These are phyloP conservation scores for Prorocentrum cordatum DNA, from an alignment of 169 alveolate species.

Conservation along the genomic window DNA sequence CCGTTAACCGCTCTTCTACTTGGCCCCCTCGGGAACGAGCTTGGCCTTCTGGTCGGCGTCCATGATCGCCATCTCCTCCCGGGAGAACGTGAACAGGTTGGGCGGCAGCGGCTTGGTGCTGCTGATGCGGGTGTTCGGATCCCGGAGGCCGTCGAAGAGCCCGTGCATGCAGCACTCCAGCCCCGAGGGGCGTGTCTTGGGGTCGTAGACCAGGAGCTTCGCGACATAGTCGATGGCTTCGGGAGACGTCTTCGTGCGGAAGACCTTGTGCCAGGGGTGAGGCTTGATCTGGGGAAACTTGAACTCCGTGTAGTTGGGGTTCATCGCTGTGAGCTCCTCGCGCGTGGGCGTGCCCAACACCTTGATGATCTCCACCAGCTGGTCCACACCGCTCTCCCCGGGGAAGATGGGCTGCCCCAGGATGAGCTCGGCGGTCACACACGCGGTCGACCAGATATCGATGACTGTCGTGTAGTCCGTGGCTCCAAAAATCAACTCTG, in stretches of 20 bases:
- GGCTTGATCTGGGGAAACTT: conserved; percentile 84
- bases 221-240: conserved; percentile 69
- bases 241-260: conserved; percentile 9
- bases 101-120: conserved; percentile 55
- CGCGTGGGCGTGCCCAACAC: conserved; percentile 88
- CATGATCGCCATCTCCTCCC: conserved; percentile 28
- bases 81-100: conserved; percentile 20
- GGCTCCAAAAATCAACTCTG: conserved; percentile 97
- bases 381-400: conserved; percentile 93
- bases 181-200: conserved; percentile 55
- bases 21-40: neutral
- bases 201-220: conserved; percentile 67
- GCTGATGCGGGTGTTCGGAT: conserved; percentile 66
- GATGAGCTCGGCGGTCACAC: conserved; percentile 92
- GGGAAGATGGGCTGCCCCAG: conserved; percentile 92
- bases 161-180: conserved; percentile 66
- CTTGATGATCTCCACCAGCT: conserved; percentile 76
- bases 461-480: conserved; percentile 91
- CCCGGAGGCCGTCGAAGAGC: conserved; percentile 52
- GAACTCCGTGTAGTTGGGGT: conserved; percentile 89
- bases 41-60: neutral
- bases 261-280: conserved; percentile 72
- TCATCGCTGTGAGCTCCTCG: conserved; percentile 90
- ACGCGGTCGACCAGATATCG: conserved; percentile 96
- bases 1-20: neutral